Conservation (phyloP, 306 rosid species). For the Comarum palustre region DNA sequence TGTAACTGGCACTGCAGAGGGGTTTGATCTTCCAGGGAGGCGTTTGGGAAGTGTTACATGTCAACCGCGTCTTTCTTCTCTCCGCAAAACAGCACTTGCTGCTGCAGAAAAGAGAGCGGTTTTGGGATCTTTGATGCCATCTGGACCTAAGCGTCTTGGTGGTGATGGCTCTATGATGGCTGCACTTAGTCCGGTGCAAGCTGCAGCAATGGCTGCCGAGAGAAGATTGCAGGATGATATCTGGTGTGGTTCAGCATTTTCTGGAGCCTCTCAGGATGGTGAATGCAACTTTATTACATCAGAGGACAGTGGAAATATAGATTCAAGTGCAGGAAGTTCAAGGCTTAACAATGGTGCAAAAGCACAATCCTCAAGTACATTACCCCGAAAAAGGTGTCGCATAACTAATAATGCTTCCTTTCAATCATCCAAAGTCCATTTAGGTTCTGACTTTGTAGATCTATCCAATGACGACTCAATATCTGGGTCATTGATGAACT, state of each 20-base stretch:
- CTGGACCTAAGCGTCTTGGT: constrained; percentile 88
- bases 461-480: constrained; percentile 34
- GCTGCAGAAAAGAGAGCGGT: constrained; percentile 81
- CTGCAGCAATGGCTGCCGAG: constrained; percentile 98
- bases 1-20: constrained; percentile 62
- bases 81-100: constrained; percentile 55
- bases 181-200: constrained; percentile 84
- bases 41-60: constrained; percentile 70
- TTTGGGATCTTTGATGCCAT: constrained; percentile 64
- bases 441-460: constrained; percentile 38
- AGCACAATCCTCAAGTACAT: constrained; percentile 20
- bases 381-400: constrained; percentile 51
- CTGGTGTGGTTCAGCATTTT: constrained; percentile 83
- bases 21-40: constrained; percentile 89
- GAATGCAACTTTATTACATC: constrained; percentile 38
- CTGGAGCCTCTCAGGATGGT: constrained; percentile 43
- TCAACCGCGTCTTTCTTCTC: constrained; percentile 71
- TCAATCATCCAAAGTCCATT: constrained; percentile 31
- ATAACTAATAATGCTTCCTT: constrained; percentile 24
- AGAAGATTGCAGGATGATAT: constrained; percentile 90
- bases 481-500: constrained; percentile 18
- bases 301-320: constrained; percentile 31
- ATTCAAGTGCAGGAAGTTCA: constrained; percentile 37
- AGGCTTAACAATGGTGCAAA: constrained; percentile 17
- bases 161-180: constrained; percentile 73